Base-by-base conservation (phyloP, 2,329 filamentous ascomycete species). In the Neurospora sp. region DNA sequence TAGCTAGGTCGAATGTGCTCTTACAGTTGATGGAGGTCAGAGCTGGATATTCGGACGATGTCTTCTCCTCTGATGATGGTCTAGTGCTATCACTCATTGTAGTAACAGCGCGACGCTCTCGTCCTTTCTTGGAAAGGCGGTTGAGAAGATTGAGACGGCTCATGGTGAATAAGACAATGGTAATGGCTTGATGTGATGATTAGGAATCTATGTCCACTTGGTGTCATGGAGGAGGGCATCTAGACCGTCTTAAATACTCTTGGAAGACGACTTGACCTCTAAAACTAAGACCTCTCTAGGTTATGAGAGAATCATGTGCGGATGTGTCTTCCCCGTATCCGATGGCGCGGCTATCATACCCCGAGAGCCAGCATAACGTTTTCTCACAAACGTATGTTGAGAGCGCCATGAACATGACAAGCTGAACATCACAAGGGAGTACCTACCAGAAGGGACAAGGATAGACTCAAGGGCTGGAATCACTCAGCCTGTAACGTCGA, bases 1-100 rank as follows among this genome's bases (percentile, higher is more conserved):
- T 12, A 28, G n/a, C 19, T 33, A 68, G 41, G 40, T 12, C 17
- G 2, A 38, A 40, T 33, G 28, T 69, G 28, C 66, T 19, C 67
- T 67, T 71, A 70, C 73, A 67, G 40, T 66, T 68, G 40, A 74
- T 71, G 12, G 73, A 72, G 66, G 69, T 71, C 17, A 72, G 41
- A n/a, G 73, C 68, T 52, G 66, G 68, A 33, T 70, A 70, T 52
- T 67, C 69, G 70, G 69, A 72, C 17, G 66, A 69, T 36, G 52
- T 17, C 12, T 62, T 62, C 23, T 36, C 52, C 15, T 62, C 23
- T 36, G 23, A 17, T 10, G 52, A 36, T 36, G 12, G 15, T 10
- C 52, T 36, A n/a, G 23, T 33, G 28, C 15, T 62, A 62, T 62
- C 52, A 36, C 15, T 62, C 28, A 8, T 62, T 36, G 6, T 36